Evolutionary conservation across 2,329 filamentous ascomycete species (phyloP).

Genomic region (Thermothelomyces thermophilus): DNA sequence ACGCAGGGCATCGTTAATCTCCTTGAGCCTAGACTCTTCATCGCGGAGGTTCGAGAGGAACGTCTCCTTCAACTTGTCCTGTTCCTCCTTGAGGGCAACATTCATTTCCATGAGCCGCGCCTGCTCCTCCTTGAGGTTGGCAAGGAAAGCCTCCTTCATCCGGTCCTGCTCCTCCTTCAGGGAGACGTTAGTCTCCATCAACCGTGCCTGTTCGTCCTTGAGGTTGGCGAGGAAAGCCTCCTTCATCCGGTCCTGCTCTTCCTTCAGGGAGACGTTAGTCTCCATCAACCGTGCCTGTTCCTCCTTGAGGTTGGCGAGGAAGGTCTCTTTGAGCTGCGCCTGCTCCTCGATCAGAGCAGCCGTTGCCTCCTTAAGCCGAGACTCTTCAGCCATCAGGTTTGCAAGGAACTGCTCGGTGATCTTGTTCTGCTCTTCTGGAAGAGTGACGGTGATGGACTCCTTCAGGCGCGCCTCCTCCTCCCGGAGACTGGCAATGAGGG

Average conservation of each 20-base stretch:
- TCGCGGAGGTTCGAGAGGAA: constrained; percentile 20
- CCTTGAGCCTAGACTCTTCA: constrained; percentile 16
- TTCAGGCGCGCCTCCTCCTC: constrained; percentile 24
- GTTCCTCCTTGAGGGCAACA: constrained; percentile 18
- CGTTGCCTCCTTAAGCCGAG: constrained; percentile 39
- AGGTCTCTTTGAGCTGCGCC: constrained; percentile 46
- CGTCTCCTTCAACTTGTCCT: constrained; percentile 15
- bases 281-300: constrained; percentile 20
- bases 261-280: constrained; percentile 18
- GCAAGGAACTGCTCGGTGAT: constrained; percentile 33
- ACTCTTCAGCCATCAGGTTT: constrained; percentile 45
- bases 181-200: constrained; percentile 19
- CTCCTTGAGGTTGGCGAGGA: constrained; percentile 37
- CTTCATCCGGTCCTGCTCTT: constrained; percentile 46
- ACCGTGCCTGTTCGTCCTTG: constrained; percentile 20
- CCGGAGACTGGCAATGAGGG: constrained; percentile 15
- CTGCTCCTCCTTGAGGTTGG: constrained; percentile 22
- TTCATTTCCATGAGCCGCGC: constrained; percentile 20
- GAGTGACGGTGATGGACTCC: constrained; percentile 21
- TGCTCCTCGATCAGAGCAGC: constrained; percentile 42
- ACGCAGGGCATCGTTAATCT: constrained; percentile 15
- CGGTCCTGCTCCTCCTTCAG: constrained; percentile 22
- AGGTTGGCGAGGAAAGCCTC: constrained; percentile 43
- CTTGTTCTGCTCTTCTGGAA: constrained; percentile 23
- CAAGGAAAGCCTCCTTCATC: constrained; percentile 22